phyloP scores from a whole-genome alignment of 2,329 filamentous ascomycete genomes.

The Aspergillus vadensis region DNA sequence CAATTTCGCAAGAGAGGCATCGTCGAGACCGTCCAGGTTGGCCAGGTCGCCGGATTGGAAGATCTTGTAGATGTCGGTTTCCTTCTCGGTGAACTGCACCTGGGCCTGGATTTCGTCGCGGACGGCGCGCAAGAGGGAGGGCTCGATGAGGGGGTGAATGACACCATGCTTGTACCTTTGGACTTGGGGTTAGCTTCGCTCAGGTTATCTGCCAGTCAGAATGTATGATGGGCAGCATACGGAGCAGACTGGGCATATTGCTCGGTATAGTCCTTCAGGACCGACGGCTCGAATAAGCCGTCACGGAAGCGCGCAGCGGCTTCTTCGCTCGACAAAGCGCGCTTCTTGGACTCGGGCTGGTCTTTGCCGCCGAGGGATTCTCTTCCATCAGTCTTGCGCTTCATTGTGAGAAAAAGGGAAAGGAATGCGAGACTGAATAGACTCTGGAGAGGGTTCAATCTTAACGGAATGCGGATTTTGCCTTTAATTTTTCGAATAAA shows the following conservation, averaged over 20 bases:
- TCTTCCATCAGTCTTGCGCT: slow-evolving; percentile 45
- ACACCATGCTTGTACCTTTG: slow-evolving; percentile 85
- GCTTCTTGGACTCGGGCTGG: slow-evolving; percentile 41
- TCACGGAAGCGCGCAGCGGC: slow-evolving; percentile 46
- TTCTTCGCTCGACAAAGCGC: slow-evolving; percentile 42
- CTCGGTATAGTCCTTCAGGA: slow-evolving; percentile 46
- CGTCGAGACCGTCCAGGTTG: slow-evolving; percentile 91
- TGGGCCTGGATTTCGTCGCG: slow-evolving; percentile 86
- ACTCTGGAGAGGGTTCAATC: neutral
- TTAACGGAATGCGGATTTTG: slow-evolving; percentile 7
- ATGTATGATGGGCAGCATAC: slow-evolving; percentile 30
- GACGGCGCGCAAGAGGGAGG: slow-evolving; percentile 78
- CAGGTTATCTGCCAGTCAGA: neutral
- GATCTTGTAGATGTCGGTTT: slow-evolving; percentile 99
- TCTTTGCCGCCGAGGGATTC: slow-evolving; percentile 34
- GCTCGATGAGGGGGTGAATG: slow-evolving; percentile 77
- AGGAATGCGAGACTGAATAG: neutral
- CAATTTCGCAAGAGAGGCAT: slow-evolving; percentile 79
- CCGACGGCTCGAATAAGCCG: slow-evolving; percentile 45
- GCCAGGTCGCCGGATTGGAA: slow-evolving; percentile 97
- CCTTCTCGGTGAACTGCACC: slow-evolving; percentile 94
- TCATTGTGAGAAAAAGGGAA: slow-evolving; percentile 35
- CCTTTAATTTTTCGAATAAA: slow-evolving; percentile 12
- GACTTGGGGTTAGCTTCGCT: slow-evolving; percentile 7
- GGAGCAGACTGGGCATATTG: slow-evolving; percentile 47